Evolutionary conservation across 106 monocot species (phyloP), one percentile per base, ranked within the genome.

Genomic region (Dendrobium catenatum): DNA sequence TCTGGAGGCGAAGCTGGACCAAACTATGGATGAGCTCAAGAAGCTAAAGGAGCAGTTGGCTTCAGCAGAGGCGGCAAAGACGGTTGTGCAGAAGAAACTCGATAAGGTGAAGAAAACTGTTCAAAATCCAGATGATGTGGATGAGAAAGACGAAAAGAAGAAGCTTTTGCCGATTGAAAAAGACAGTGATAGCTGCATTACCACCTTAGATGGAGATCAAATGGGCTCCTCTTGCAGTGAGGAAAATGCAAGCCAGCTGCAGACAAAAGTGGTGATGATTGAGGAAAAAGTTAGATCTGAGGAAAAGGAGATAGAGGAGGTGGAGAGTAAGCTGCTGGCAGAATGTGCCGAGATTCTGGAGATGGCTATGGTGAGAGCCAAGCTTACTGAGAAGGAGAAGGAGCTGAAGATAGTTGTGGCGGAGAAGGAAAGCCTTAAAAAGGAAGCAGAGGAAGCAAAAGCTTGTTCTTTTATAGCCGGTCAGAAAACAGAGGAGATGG

Each of bases 31-130:
- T 42, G 88, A 89, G 89, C 84, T 92, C 6, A 88, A 78, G 84
- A 85, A 88, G 83, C 81, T 92, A 19, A 86, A 75, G 56, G 87
- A 92, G 81, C 85, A 88, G 77, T 84, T 92, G 40, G 88, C 76
- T 19, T 83, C 82, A 37, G 78, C 84, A 1, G 89, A 89, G 75
- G 75, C 83, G 9, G 85, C 87, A 8, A 87, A 84, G 80, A 73
- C 41, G 8, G 81, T 85, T 7, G 84, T 82, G 9, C 84, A 82
- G 78, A 80, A 76, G 6, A 85, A 89, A 70, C 82, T 87, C 19
- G 79, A 80, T 29, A 77, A 82, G 58, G 72, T 81, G 22, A 85
- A 81, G 83, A 84, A 85, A 74, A 51, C 16, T 51, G 15, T 51
- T 13, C 20, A 3, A 49, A 56, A 24, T 4, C 6, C 68, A 13